phyloP scores from a whole-genome alignment of 768 basidiomycete genomes.

The Pleurotus eryngii region DNA sequence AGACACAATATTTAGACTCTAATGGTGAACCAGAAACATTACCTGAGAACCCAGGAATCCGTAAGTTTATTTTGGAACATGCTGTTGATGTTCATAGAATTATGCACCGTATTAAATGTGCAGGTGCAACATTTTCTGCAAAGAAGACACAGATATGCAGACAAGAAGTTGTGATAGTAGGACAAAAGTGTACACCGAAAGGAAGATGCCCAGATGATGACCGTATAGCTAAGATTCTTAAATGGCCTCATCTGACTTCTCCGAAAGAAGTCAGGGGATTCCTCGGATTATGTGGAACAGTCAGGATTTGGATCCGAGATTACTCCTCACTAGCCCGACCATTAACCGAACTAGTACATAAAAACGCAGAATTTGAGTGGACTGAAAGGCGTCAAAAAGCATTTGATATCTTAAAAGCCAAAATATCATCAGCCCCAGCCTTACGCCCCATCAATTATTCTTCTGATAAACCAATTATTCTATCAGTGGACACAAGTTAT shows the following conservation, averaged over 20 bases:
- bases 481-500: too few relatives aligned
- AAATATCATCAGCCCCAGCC: too few relatives aligned
- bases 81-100: constrained; percentile 29
- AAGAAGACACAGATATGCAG: constrained; percentile 21
- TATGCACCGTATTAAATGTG: constrained; percentile 25
- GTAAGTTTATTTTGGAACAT: constrained; percentile 34
- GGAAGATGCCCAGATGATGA: constrained; percentile 17
- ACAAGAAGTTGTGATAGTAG: constrained; percentile 19
- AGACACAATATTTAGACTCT: too few relatives aligned
- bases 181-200: constrained; percentile 26
- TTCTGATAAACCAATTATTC: too few relatives aligned
- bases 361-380: constrained; percentile 19
- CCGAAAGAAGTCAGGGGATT: too few relatives aligned
- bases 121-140: constrained; percentile 30
- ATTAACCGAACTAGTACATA: too few relatives aligned
- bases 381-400: constrained; percentile 14
- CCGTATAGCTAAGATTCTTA: too few relatives aligned
- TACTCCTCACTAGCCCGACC: too few relatives aligned
- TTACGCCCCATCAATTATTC: too few relatives aligned
- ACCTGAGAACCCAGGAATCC: constrained; percentile 23
- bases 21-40: constrained; percentile 1
- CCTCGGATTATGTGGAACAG: too few relatives aligned
- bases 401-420: constrained; percentile 13
- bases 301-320: too few relatives aligned
- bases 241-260: too few relatives aligned